Evolutionary conservation across 257 asterid species (phyloP).

Genomic region (Fraxinus pennsylvanica): DNA sequence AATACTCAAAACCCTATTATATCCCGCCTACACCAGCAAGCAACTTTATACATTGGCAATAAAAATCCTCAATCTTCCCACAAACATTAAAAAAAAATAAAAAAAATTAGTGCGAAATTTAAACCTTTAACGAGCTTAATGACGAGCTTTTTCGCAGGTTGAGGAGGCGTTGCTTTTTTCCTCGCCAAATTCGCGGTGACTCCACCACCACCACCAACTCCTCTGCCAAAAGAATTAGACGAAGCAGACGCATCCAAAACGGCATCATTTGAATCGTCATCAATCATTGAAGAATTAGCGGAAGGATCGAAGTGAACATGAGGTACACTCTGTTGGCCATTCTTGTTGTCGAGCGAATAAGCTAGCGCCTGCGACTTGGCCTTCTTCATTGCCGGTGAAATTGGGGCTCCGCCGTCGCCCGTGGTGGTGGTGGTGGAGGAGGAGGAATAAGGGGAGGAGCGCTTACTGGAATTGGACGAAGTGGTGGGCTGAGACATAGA

Average conservation of each 20-base stretch:
- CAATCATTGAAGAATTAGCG: conserved; percentile 55
- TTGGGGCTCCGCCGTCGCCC: conserved; percentile 40
- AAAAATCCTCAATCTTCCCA: conserved; percentile 17
- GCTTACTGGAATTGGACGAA: conserved; percentile 43
- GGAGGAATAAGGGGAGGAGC: conserved; percentile 30
- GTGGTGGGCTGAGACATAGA: conserved; percentile 63
- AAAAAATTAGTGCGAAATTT: conserved; percentile 1
- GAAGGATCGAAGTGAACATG: conserved; percentile 54
- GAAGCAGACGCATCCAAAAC: conserved; percentile 51
- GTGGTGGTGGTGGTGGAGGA: conserved; percentile 41
- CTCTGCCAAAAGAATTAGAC: conserved; percentile 38
- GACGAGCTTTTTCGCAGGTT: conserved; percentile 76
- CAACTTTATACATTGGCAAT: conserved; percentile 3
- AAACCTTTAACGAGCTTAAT: conserved; percentile 82
- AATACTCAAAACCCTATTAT: conserved; percentile 38
- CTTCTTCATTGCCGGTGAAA: conserved; percentile 63
- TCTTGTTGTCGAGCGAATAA: conserved; percentile 52
- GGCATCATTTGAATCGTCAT: conserved; percentile 59
- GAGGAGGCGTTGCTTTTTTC: conserved; percentile 81
- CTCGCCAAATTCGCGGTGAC: conserved; percentile 68
- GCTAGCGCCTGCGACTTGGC: conserved; percentile 69
- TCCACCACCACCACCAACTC: conserved; percentile 39
- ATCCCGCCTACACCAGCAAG: conserved; percentile 20
- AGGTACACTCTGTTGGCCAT: conserved; percentile 46
- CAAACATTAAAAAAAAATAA: neutral